A percentile compares a stretch with the other conserved stretches of the same genome.
Evolutionary conservation across 495 filamentous ascomycete genomes (phyloP).

Genomic region (Trypethelium eluteriae): DNA sequence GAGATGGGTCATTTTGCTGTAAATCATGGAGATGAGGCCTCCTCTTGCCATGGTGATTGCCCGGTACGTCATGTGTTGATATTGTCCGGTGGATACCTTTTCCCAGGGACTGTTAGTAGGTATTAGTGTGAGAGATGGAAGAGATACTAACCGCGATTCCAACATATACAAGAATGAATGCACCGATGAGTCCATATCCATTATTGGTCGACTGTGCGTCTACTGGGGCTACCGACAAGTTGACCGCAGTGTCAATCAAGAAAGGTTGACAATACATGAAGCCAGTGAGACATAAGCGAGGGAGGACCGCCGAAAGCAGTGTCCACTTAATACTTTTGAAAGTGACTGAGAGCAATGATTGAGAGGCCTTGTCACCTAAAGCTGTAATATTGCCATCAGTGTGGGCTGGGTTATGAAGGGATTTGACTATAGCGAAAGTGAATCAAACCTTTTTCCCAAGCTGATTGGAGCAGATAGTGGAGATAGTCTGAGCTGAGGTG

Average conservation of each 20-base stretch:
- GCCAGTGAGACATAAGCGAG: slow-evolving; percentile 48
- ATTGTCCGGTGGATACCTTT: slow-evolving; percentile 41
- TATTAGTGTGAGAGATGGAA: background rate
- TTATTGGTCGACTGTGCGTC: slow-evolving; percentile 40
- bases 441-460: slow-evolving; percentile 21
- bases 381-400: background rate
- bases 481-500: slow-evolving; percentile 23
- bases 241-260: slow-evolving; percentile 48
- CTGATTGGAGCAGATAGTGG: slow-evolving; percentile 13
- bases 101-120: background rate
- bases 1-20: slow-evolving; percentile 43
- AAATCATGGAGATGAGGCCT: slow-evolving; percentile 51
- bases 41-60: slow-evolving; percentile 54
- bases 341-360: slow-evolving; percentile 43
- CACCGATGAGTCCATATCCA: slow-evolving; percentile 59
- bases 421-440: background rate
- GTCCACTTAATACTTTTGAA: slow-evolving; percentile 43
- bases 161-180: slow-evolving; percentile 52
- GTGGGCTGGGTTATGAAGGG: background rate
- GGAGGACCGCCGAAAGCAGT: slow-evolving; percentile 37
- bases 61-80: slow-evolving; percentile 53
- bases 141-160: slow-evolving; percentile 43
- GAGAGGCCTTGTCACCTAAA: slow-evolving; percentile 28
- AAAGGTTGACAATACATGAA: slow-evolving; percentile 60
- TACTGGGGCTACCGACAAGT: slow-evolving; percentile 40